A percentile compares a stretch with the other conserved stretches of the same genome.
Evolutionary conservation across 78 protist genomes (phyloP).

Genomic region (Mastigamoeba balamuthi): DNA sequence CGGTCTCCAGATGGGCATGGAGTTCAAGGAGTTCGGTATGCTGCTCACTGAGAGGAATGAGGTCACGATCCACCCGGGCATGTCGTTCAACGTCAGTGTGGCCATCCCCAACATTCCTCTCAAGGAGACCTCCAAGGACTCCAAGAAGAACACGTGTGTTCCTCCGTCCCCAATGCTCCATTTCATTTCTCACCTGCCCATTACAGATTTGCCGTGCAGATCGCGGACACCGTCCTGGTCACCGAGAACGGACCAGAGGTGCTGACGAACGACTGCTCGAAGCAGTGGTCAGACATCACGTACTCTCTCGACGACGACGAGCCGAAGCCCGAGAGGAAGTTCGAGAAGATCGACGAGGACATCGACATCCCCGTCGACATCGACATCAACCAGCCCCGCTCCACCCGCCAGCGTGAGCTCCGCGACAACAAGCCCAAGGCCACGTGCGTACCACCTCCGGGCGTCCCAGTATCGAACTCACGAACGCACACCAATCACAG

Average conservation of each 20-base stretch:
- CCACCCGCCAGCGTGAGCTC: conserved; percentile 16
- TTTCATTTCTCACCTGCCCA: background rate
- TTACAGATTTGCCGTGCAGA: conserved; percentile 1
- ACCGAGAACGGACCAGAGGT: conserved; percentile 27
- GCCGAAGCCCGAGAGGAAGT: conserved; percentile 1
- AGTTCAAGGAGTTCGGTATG: conserved; percentile 25
- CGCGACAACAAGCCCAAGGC: background rate
- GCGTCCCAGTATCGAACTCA: background rate
- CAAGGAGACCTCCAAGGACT: conserved; percentile 1
- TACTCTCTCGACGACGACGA: conserved; percentile 18
- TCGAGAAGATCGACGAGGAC: background rate
- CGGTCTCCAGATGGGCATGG: conserved; percentile 40
- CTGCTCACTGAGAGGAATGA: conserved; percentile 18
- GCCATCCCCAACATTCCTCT: conserved; percentile 38
- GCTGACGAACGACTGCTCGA: conserved; percentile 7
- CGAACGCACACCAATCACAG: background rate
- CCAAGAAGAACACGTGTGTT: background rate
- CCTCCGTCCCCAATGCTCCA: background rate
- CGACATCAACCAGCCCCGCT: conserved; percentile 1
- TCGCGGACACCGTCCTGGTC: conserved; percentile 61
- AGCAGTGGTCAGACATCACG: conserved; percentile 11
- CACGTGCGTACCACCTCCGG: background rate
- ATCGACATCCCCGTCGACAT: background rate
- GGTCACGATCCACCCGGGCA: conserved; percentile 26
- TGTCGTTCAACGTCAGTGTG: conserved; percentile 50